These are phyloP conservation scores for Astrephomene gubernaculifera DNA, from an alignment of 139 green algal genomes.

Conservation along the genomic window DNA sequence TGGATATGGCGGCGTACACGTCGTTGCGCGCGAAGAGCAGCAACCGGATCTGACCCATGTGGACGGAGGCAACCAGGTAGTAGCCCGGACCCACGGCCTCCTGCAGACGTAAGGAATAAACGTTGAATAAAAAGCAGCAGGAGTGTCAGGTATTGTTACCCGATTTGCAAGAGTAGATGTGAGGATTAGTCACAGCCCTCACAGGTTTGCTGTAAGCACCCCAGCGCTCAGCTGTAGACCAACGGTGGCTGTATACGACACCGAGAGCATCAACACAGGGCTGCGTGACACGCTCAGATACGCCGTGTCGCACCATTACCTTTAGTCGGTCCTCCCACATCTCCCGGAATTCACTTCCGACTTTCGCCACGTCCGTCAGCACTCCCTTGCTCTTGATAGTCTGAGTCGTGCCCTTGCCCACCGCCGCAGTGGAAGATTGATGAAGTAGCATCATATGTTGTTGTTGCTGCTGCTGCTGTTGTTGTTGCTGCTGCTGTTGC, in stretches of 20 bases:
- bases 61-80: conserved; percentile 53
- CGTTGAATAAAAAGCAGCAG: too few relatives aligned
- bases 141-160: too few relatives aligned
- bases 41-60: conserved; percentile 78
- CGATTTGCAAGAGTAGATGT: too few relatives aligned
- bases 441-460: too few relatives aligned
- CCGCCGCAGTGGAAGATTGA: too few relatives aligned
- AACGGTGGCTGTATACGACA: too few relatives aligned
- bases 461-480: too few relatives aligned
- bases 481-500: too few relatives aligned
- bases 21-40: conserved; percentile 67
- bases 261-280: too few relatives aligned
- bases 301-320: neutral
- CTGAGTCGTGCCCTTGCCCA: neutral
- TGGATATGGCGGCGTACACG: conserved; percentile 50
- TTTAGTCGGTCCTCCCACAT: conserved; percentile 57
- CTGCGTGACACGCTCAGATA: too few relatives aligned
- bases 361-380: conserved; percentile 30
- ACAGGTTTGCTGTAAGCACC: neutral
- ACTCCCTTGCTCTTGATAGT: conserved; percentile 32
- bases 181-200: too few relatives aligned
- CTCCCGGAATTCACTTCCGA: conserved; percentile 45
- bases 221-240: neutral
- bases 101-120: too few relatives aligned
- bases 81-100: conserved; percentile 55